Base-by-base conservation (phyloP, 805 yeast genomes). In the Ogataea ganodermae region DNA sequence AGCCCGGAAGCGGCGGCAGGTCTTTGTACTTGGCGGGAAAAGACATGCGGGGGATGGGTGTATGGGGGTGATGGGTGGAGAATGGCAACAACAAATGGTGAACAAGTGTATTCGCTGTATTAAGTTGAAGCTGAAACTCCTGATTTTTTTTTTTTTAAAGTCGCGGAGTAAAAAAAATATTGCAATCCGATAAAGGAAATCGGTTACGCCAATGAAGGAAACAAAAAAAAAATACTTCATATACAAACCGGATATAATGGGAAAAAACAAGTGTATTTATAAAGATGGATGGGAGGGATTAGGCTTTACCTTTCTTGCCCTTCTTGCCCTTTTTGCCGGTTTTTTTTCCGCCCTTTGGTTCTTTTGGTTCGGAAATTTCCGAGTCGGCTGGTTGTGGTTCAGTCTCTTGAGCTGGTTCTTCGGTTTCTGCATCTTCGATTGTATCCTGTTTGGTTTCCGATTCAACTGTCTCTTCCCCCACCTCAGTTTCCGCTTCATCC, bases 1-100 rank as follows among this genome's bases (percentile, higher is more conserved):
- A 6, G n/a, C 20, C 26, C 17, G 58, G 58, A 27, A 57, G 47
- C 2, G 58, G 58, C 6, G 61, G 61, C 20, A 55, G 45, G 5
- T 54, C 57, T 28, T 53, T 53, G 45, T 46, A 53, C 21, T 49
- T 50, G 10, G 50, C 22, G 26, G 52, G 37, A 14, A 42, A 20
- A 7, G 55, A 38, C 42, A 38, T 38, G 20, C 14, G 35, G 10
- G 30, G 12, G 30, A 4, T 5, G 30, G 14, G 24, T 8, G 24
- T 6, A 6, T 27, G 31, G n/a, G 31, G 31, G 13, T 7, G 31
- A 27, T 7, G 31, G 13, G 5, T 18, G 35, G 18, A 24, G 24
- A 43, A 49, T 46, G 50, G 39, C 6, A 44, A 33, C 17, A 31
- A 24, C 31, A 17, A 23, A 18, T 22, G 31, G 32, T 9, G 17